Evolutionary conservation across 345 rosid genomes (phyloP).

Genomic region (Draba incana): DNA sequence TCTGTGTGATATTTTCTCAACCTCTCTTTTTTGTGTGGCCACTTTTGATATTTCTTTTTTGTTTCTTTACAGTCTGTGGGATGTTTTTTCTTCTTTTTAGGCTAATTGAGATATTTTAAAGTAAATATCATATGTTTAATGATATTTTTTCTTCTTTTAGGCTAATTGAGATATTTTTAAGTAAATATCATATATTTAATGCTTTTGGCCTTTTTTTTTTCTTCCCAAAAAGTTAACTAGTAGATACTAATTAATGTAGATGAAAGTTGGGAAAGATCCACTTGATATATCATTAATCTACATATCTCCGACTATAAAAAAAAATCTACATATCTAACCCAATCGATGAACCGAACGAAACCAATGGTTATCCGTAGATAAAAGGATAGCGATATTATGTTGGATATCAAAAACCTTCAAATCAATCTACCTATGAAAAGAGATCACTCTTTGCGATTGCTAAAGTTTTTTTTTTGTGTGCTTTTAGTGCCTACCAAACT

Average conservation of each 20-base stretch:
- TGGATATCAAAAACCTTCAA: background rate
- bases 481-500: too few species aligned
- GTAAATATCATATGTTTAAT: slow-evolving; percentile 7
- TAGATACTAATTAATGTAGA: slow-evolving; percentile 5
- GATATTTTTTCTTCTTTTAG: slow-evolving; percentile 22
- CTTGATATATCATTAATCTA: too few species aligned
- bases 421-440: background rate
- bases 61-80: slow-evolving; percentile 23
- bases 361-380: background rate
- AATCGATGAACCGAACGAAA: background rate
- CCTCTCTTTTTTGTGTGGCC: slow-evolving; percentile 37
- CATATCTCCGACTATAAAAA: background rate
- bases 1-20: slow-evolving; percentile 17
- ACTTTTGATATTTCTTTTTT: slow-evolving; percentile 25
- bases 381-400: background rate
- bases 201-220: slow-evolving; percentile 4
- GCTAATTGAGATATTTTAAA: slow-evolving; percentile 25
- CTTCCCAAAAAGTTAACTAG: background rate
- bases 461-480: too few species aligned
- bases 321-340: slow-evolving; percentile 12
- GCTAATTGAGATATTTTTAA: slow-evolving; percentile 26
- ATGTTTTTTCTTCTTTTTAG: slow-evolving; percentile 21
- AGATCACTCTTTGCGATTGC: too few species aligned
- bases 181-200: slow-evolving; percentile 6
- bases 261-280: background rate